These are phyloP conservation scores for Sanghuangporus baumii DNA, from an alignment of 1,284 basidiomycete genomes.

Conservation along the genomic window DNA sequence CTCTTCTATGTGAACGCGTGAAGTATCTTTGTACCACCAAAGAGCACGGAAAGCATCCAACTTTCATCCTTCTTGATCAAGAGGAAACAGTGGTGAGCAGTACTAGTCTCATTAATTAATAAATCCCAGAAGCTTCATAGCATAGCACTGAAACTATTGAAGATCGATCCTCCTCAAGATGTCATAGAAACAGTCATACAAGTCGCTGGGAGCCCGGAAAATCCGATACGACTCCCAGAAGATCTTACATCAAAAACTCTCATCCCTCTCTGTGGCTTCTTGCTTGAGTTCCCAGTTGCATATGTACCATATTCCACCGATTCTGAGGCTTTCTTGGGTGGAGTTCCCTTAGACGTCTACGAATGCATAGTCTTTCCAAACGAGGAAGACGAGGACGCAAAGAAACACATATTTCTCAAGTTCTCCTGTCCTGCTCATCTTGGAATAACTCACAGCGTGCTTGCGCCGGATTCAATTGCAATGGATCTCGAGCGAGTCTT, in stretches of 20 bases:
- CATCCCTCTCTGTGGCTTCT: conserved; percentile 45
- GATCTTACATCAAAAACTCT: conserved; percentile 24
- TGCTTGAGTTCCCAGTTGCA: conserved; percentile 55
- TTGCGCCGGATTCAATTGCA: background rate
- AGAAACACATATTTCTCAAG: conserved; percentile 30
- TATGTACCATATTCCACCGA: conserved; percentile 38
- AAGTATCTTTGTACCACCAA: background rate
- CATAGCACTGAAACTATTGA: background rate
- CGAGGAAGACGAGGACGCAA: background rate
- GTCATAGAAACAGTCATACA: conserved; percentile 12
- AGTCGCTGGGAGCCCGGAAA: conserved; percentile 11
- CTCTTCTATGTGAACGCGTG: conserved; percentile 19
- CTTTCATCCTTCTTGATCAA: background rate
- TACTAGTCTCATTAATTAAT: background rate
- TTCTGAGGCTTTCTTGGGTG: conserved; percentile 34
- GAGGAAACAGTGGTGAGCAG: background rate
- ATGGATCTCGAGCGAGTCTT: background rate
- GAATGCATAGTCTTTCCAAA: conserved; percentile 28
- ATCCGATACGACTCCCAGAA: conserved; percentile 26
- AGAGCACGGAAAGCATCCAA: background rate
- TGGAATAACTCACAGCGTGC: background rate
- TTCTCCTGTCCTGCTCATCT: conserved; percentile 37
- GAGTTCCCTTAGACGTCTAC: conserved; percentile 43
- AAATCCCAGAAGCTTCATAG: background rate
- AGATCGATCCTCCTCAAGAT: conserved; percentile 4